Conservation (phyloP, 768 basidiomycete species). For the Russula dissimulans region DNA sequence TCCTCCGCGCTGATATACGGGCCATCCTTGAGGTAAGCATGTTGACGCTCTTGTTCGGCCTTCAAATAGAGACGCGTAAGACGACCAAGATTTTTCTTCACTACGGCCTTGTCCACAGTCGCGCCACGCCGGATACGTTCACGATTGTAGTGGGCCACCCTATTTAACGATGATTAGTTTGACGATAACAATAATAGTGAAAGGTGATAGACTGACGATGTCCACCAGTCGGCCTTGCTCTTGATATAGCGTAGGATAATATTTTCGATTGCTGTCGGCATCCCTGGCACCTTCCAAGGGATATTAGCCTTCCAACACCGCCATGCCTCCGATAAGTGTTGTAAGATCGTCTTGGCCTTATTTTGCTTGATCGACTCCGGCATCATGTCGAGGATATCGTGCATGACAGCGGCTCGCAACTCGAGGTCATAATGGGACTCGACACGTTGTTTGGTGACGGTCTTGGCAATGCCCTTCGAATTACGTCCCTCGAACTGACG, state of each 20-base stretch:
- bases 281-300: slow-evolving; percentile 99
- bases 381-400: slow-evolving; percentile 99
- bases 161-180: slow-evolving; percentile 28
- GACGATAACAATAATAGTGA: neutral
- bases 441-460: slow-evolving; percentile 97
- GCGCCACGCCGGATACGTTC: slow-evolving; percentile 96
- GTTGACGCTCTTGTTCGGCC: slow-evolving; percentile 97
- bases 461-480: slow-evolving; percentile 93
- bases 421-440: slow-evolving; percentile 99
- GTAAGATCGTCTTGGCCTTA: slow-evolving; percentile 98
- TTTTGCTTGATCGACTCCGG: slow-evolving; percentile 99
- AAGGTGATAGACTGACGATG: slow-evolving; percentile 49
- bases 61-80: slow-evolving; percentile 96
- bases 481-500: slow-evolving; percentile 98
- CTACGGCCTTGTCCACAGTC: slow-evolving; percentile 96
- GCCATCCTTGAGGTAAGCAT: slow-evolving; percentile 97
- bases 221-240: slow-evolving; percentile 99
- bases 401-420: slow-evolving; percentile 97
- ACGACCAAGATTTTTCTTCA: slow-evolving; percentile 98
- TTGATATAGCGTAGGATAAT: slow-evolving; percentile 99
- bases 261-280: slow-evolving; percentile 99
- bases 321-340: slow-evolving; percentile 98
- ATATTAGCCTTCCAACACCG: slow-evolving; percentile 96
- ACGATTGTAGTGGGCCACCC: slow-evolving; percentile 95
- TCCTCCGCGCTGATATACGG: slow-evolving; percentile 99